phyloP scores from a whole-genome alignment of 1,139 yeast species.

The Meyerozyma sp. region DNA sequence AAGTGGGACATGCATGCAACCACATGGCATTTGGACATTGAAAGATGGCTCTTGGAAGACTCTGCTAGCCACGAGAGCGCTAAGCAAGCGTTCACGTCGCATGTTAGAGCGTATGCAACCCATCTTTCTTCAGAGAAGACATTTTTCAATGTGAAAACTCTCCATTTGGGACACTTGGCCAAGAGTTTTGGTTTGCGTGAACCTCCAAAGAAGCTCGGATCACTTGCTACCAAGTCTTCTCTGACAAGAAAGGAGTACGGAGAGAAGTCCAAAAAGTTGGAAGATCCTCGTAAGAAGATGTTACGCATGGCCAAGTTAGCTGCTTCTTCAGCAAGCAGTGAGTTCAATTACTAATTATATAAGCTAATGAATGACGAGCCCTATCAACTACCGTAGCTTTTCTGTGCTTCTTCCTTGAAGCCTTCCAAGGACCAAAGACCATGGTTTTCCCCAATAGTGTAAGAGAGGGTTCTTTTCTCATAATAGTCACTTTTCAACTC shows the following conservation, averaged over 20 bases:
- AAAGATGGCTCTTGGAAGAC: constrained; percentile 80
- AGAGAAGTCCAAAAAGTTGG: constrained; percentile 33
- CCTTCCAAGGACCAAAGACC: constrained; percentile 56
- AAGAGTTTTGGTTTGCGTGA: constrained; percentile 93
- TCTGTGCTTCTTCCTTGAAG: constrained; percentile 5
- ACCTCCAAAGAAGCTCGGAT: constrained; percentile 76
- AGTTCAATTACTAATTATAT: constrained; percentile 55
- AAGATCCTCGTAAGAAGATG: constrained; percentile 67
- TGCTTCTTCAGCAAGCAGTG: constrained; percentile 56
- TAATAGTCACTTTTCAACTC: constrained; percentile 44
- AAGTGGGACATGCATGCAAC: constrained; percentile 95
- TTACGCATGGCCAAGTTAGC: constrained; percentile 72
- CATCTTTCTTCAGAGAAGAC: constrained; percentile 77
- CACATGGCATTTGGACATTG: constrained; percentile 89
- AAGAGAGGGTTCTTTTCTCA: constrained; percentile 39
- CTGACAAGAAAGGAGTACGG: constrained; percentile 14
- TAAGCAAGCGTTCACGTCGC: constrained; percentile 77
- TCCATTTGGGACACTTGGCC: constrained; percentile 94
- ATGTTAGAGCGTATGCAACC: constrained; percentile 94
- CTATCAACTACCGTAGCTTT: not conserved
- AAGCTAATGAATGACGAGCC: not conserved
- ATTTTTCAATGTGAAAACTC: constrained; percentile 69
- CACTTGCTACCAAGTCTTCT: constrained; percentile 12
- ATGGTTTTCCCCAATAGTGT: constrained; percentile 69
- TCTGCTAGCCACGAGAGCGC: constrained; percentile 56